Percentiles rank a stretch among this genome's conserved stretches.
Evolutionary conservation across 805 yeast genomes (phyloP).

Genomic region (Debaryomyces tyrocola): DNA sequence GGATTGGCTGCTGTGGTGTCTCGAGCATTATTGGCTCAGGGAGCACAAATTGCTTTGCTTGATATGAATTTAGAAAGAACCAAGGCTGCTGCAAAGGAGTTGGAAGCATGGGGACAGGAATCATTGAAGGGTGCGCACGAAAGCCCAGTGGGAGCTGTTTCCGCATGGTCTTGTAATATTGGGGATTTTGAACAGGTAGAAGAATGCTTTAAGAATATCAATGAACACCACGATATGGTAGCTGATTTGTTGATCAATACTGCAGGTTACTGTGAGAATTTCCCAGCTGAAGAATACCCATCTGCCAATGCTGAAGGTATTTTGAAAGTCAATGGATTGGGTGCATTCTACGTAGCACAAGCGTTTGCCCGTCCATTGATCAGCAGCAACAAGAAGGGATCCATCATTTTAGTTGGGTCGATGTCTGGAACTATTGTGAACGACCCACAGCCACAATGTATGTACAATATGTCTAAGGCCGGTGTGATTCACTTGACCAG

Average conservation of each 20-base stretch:
- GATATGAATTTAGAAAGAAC: conserved; percentile 66
- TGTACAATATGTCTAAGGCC: conserved; percentile 84
- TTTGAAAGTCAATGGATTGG: conserved; percentile 71
- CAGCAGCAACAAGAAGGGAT: conserved; percentile 53
- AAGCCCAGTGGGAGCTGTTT: conserved; percentile 41
- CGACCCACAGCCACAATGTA: conserved; percentile 77
- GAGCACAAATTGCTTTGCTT: conserved; percentile 72
- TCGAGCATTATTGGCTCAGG: conserved; percentile 70
- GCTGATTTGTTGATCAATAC: conserved; percentile 71
- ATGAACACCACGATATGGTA: conserved; percentile 57
- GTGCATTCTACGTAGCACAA: conserved; percentile 73
- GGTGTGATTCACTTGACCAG: conserved; percentile 80
- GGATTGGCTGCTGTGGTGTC: conserved; percentile 68
- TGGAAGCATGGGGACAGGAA: conserved; percentile 48
- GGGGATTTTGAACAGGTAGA: conserved; percentile 63
- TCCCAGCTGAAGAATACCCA: conserved; percentile 76
- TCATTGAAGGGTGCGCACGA: conserved; percentile 34
- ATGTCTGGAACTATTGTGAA: conserved; percentile 79
- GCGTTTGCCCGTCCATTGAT: conserved; percentile 69
- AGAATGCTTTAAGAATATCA: conserved; percentile 50
- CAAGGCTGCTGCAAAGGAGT: conserved; percentile 51
- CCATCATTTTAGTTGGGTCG: conserved; percentile 70
- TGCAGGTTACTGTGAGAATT: conserved; percentile 85
- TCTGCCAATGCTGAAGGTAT: conserved; percentile 65
- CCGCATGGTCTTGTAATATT: conserved; percentile 74